Conservation (phyloP, 2,329 filamentous ascomycete genomes). For the Phialophora chinensis region DNA sequence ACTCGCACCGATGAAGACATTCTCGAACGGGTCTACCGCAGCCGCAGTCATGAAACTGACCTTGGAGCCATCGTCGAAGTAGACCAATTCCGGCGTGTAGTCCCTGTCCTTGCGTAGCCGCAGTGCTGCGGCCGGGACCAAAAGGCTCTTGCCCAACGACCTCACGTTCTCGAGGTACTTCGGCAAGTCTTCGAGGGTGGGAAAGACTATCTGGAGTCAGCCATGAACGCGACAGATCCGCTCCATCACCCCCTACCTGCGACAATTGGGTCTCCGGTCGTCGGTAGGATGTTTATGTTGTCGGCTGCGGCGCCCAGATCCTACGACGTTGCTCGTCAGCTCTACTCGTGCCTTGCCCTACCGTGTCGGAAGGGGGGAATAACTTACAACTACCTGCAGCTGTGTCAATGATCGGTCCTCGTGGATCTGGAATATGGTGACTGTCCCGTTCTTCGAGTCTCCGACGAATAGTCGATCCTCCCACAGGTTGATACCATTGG, state of each 20-base stretch:
- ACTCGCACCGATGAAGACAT: slow-evolving; percentile 23
- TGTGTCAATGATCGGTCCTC: slow-evolving; percentile 27
- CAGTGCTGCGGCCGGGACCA: slow-evolving; percentile 31
- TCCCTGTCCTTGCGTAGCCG: slow-evolving; percentile 23
- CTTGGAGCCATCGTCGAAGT: slow-evolving; percentile 31
- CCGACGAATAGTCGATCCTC: slow-evolving; percentile 31
- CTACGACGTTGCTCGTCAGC: slow-evolving; percentile 10
- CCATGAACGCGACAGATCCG: neutral
- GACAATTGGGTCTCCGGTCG: slow-evolving; percentile 32
- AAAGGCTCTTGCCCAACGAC: slow-evolving; percentile 30
- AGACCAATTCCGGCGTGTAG: slow-evolving; percentile 29
- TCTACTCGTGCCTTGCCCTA: neutral
- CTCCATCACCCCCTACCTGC: slow-evolving; percentile 20
- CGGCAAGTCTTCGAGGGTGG: slow-evolving; percentile 31
- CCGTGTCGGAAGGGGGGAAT: neutral
- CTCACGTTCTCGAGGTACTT: slow-evolving; percentile 24
- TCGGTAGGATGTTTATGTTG: slow-evolving; percentile 34
- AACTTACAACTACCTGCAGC: slow-evolving; percentile 27
- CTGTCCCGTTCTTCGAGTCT: slow-evolving; percentile 32
- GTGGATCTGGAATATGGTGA: slow-evolving; percentile 32
- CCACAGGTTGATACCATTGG: slow-evolving; percentile 35
- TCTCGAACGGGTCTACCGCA: slow-evolving; percentile 25
- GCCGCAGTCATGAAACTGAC: slow-evolving; percentile 35
- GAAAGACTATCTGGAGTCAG: slow-evolving; percentile 24
- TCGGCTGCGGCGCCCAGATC: slow-evolving; percentile 35